These are phyloP conservation scores for Tulasnella calospora DNA, from an alignment of 768 basidiomycete species.

Conservation along the genomic window DNA sequence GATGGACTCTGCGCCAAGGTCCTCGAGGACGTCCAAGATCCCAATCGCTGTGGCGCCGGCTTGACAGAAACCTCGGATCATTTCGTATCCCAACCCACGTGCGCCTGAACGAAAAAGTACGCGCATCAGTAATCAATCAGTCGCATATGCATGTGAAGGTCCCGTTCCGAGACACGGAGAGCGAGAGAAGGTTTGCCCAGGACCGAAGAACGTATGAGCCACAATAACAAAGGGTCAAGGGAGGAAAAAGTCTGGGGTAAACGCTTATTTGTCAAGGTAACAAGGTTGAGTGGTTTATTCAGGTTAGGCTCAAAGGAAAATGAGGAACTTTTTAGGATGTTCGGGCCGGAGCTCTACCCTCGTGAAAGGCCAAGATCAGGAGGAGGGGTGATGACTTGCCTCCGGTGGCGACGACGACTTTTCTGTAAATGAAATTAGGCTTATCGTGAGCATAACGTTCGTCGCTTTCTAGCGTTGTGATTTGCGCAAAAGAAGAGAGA, in stretches of 20 bases:
- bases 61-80: constrained; percentile 25
- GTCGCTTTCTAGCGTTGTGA: too few relatives aligned
- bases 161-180: background rate
- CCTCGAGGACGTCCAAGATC: constrained; percentile 25
- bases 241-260: background rate
- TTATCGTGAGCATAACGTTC: background rate
- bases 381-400: constrained; percentile 19
- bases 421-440: constrained; percentile 6
- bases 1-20: constrained; percentile 16
- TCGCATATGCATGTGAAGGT: background rate
- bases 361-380: background rate
- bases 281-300: background rate
- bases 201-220: background rate
- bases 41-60: constrained; percentile 22
- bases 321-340: background rate
- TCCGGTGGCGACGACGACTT: constrained; percentile 25
- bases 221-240: background rate
- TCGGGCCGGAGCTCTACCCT: background rate
- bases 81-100: constrained; percentile 26
- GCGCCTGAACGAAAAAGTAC: too few relatives aligned
- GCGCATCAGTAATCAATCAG: background rate
- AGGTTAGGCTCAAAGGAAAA: constrained; percentile 4
- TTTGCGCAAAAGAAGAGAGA: too few relatives aligned
- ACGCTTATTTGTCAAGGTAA: background rate
- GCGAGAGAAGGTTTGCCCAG: background rate